These are phyloP conservation scores for Vitis cinerea DNA, from an alignment of 164 flowering plant genomes.

Conservation along the genomic window DNA sequence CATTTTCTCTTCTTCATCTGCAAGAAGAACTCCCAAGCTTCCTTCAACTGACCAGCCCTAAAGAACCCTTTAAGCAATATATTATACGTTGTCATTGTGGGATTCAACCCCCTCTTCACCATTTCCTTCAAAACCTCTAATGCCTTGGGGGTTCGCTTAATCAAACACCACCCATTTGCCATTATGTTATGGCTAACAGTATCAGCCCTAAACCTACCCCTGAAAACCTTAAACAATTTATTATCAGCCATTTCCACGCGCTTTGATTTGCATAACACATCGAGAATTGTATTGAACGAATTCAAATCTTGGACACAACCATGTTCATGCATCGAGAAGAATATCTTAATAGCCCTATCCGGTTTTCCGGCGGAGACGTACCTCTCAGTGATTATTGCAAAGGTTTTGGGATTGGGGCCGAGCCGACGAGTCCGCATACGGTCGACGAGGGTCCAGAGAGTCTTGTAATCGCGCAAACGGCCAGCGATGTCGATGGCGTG, in stretches of 20 bases:
- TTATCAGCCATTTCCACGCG: slow-evolving; percentile 69
- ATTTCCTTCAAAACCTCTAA: slow-evolving; percentile 75
- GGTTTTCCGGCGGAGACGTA: slow-evolving; percentile 68
- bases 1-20: slow-evolving; percentile 81
- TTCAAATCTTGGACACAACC: slow-evolving; percentile 69
- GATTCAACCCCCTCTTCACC: slow-evolving; percentile 74
- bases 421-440: slow-evolving; percentile 54
- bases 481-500: slow-evolving; percentile 81
- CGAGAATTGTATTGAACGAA: slow-evolving; percentile 74
- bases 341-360: slow-evolving; percentile 67
- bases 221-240: slow-evolving; percentile 51
- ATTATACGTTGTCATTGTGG: slow-evolving; percentile 63
- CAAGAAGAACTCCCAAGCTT: slow-evolving; percentile 80
- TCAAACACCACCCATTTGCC: slow-evolving; percentile 86
- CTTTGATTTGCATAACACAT: slow-evolving; percentile 64
- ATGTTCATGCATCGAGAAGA: slow-evolving; percentile 74
- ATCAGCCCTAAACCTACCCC: slow-evolving; percentile 63
- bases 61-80: slow-evolving; percentile 81
- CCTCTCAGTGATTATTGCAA: slow-evolving; percentile 75
- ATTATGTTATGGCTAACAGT: slow-evolving; percentile 68
- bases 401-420: slow-evolving; percentile 65
- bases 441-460: slow-evolving; percentile 55
- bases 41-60: slow-evolving; percentile 60
- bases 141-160: slow-evolving; percentile 63
- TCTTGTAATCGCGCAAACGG: slow-evolving; percentile 60